Conservation (phyloP, 495 filamentous ascomycete genomes). For the Penicillium parvum region DNA sequence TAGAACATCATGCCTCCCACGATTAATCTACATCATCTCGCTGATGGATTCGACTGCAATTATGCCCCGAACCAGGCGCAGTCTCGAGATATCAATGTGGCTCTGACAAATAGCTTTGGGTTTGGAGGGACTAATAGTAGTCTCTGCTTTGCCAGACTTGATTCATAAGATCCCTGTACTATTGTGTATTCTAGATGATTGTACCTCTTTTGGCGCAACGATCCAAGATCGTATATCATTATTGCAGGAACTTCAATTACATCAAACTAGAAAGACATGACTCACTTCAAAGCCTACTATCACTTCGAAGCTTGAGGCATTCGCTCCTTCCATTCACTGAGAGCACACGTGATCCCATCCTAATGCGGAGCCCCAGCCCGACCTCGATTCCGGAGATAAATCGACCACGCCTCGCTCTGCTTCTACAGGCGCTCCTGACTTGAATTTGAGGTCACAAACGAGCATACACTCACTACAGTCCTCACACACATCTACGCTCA, state of each 20-base stretch:
- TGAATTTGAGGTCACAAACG: constrained; percentile 2
- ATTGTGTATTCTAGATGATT: not conserved
- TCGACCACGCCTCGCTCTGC: constrained; percentile 7
- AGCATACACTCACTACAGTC: constrained; percentile 1
- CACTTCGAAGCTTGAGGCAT: no score
- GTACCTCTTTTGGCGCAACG: no score
- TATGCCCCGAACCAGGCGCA: constrained; percentile 74
- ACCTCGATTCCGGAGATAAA: constrained; percentile 18
- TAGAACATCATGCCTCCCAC: constrained; percentile 84
- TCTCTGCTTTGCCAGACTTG: constrained; percentile 62
- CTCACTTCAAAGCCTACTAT: no score
- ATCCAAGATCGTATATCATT: no score
- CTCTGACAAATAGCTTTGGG: constrained; percentile 92
- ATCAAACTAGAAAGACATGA: no score
- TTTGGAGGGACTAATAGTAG: constrained; percentile 96
- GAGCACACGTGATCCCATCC: constrained; percentile 30
- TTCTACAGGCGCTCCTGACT: constrained; percentile 1
- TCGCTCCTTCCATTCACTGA: not conserved
- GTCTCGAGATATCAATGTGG: constrained; percentile 63
- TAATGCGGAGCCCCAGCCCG: constrained; percentile 35
- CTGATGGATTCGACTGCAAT: constrained; percentile 76
- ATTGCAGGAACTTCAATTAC: no score
- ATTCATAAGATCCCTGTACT: constrained; percentile 6
- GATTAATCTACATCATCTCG: constrained; percentile 68
- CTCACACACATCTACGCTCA: constrained; percentile 9